phyloP scores from a whole-genome alignment of 768 basidiomycete genomes.

The Galerina sulciceps region DNA sequence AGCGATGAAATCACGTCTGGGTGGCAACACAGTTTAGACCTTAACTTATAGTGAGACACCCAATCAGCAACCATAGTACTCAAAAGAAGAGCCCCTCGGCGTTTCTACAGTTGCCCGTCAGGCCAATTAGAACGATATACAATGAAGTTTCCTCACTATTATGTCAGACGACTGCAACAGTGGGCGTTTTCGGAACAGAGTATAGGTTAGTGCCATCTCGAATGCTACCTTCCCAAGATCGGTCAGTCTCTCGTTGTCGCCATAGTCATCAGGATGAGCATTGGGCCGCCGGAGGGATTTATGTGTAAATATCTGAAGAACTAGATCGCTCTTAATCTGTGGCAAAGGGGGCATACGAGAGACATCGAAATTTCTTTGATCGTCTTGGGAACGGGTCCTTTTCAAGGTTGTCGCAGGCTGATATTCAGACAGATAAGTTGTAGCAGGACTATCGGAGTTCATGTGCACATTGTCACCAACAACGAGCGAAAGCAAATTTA shows the following conservation, averaged over 20 bases:
- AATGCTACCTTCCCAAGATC: conserved; percentile 54
- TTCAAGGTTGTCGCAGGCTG: conserved; percentile 17
- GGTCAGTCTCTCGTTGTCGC: conserved; percentile 62
- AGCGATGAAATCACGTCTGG: conserved; percentile 39
- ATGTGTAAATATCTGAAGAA: conserved; percentile 75
- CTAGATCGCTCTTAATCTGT: conserved; percentile 46
- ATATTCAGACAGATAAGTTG: conserved; percentile 3
- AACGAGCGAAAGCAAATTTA: neutral
- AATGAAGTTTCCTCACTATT: conserved; percentile 44
- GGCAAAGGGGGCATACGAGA: conserved; percentile 43
- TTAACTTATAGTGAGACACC: conserved; percentile 51
- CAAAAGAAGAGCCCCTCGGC: conserved; percentile 40
- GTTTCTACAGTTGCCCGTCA: conserved; percentile 25
- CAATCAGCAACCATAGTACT: conserved; percentile 49
- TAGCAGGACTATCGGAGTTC: conserved; percentile 12
- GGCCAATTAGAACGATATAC: conserved; percentile 8
- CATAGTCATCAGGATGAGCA: conserved; percentile 40
- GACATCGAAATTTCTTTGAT: conserved; percentile 21
- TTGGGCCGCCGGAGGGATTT: conserved; percentile 54
- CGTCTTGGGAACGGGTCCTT: conserved; percentile 23
- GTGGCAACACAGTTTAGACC: conserved; percentile 52
- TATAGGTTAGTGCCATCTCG: conserved; percentile 46
- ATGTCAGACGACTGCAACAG: conserved; percentile 52
- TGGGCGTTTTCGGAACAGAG: conserved; percentile 56
- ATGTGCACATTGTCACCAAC: conserved; percentile 12